These are phyloP conservation scores for Xylaria sp. DNA, from an alignment of 2,329 filamentous ascomycete species.

Conservation along the genomic window DNA sequence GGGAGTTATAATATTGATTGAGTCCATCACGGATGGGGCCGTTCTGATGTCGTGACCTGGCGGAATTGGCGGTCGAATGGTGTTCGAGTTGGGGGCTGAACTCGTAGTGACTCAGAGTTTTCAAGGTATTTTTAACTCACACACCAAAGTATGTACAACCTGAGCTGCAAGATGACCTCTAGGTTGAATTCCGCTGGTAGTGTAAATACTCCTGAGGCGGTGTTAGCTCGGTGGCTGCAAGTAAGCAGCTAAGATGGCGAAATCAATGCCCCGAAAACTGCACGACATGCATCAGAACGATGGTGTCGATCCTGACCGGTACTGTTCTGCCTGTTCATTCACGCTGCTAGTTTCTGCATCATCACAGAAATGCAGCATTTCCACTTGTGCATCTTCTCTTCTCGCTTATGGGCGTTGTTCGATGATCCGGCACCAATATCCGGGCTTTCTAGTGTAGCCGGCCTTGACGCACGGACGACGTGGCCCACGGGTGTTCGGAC, in stretches of 20 bases:
- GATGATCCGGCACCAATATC: conserved; percentile 8
- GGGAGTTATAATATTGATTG: background rate
- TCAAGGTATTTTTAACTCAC: background rate
- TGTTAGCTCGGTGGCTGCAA: conserved; percentile 8
- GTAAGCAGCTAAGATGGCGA: conserved; percentile 20
- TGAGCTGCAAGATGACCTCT: background rate
- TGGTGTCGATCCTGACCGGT: conserved; percentile 5
- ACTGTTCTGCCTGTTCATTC: background rate
- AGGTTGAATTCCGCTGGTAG: background rate
- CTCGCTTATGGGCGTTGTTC: background rate
- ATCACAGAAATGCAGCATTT: background rate
- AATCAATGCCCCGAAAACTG: conserved; percentile 23
- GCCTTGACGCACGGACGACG: background rate
- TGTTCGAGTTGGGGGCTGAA: background rate
- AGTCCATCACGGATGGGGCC: background rate
- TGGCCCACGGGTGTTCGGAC: background rate
- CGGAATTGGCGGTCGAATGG: background rate
- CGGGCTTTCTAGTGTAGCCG: background rate
- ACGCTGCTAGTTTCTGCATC: too few relatives aligned
- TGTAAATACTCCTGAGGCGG: background rate
- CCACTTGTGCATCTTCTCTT: background rate
- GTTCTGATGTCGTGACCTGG: background rate
- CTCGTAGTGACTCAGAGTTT: background rate
- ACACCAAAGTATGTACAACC: background rate
- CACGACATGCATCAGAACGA: conserved; percentile 17